A percentile compares a stretch with the other conserved stretches of the same genome.
Conservation (phyloP, 2,329 filamentous ascomycete genomes). For the Aspergillus pseudotamarii region DNA sequence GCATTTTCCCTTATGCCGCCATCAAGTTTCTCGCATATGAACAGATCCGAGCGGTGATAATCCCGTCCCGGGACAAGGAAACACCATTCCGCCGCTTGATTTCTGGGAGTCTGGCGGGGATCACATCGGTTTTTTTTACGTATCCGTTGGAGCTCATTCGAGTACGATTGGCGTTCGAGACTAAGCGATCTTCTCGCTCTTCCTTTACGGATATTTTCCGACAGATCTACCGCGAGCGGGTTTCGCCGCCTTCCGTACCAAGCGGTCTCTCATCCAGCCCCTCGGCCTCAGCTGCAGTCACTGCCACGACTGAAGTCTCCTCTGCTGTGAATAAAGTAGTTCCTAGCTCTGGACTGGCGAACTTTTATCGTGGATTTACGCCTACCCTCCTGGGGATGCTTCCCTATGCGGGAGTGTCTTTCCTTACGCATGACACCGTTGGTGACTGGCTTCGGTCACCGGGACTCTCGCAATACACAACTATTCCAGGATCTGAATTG, state of each 20-base stretch:
- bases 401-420: conserved; percentile 93
- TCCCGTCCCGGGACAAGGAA: conserved; percentile 72
- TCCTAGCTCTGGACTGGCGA: conserved; percentile 71
- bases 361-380: conserved; percentile 94
- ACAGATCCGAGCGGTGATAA: conserved; percentile 81
- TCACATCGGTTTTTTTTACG: conserved; percentile 92
- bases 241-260: conserved; percentile 40
- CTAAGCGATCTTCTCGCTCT: conserved; percentile 70
- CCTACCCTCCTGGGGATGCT: conserved; percentile 93
- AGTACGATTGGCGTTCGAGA: conserved; percentile 93
- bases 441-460: conserved; percentile 80
- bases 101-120: conserved; percentile 60
- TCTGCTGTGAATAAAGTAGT: conserved; percentile 53
- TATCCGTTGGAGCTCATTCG: conserved; percentile 93
- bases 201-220: conserved; percentile 76
- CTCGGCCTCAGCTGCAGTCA: conserved; percentile 41
- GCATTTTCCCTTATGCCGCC: conserved; percentile 95
- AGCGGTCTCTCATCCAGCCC: conserved; percentile 43
- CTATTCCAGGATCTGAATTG: conserved; percentile 62
- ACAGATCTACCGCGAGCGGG: conserved; percentile 82
- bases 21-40: conserved; percentile 99
- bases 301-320: conserved; percentile 40
- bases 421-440: conserved; percentile 89
- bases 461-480: conserved; percentile 70
- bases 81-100: conserved; percentile 70